Evolutionary conservation across 192 early-diverging fungal species (phyloP), one percentile per base, ranked within the genome.

Genomic region (Backusella parvicylindrica): DNA sequence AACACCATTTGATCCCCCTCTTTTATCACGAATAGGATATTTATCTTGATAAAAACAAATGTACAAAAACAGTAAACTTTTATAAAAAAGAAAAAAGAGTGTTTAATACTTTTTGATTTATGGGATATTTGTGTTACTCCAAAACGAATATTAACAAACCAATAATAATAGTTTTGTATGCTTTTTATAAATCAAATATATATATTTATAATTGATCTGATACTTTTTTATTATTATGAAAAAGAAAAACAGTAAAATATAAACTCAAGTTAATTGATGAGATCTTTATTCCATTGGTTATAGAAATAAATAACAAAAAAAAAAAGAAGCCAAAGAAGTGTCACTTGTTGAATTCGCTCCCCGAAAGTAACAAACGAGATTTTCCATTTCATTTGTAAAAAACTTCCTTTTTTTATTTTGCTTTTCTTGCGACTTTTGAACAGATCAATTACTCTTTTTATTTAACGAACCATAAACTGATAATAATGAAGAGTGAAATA

Each of bases 351-450:
- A 56, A 56, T 67, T 67, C 65, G n/a, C 33, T 67, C 33, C 33
- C 65, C 65, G 65, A 67, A 37, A 67, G 31, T 26, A 67, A n/a
- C 18, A 21, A 67, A 11, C 18, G 35, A 21, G 32, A 67, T 35
- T 67, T n/a, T 67, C 33, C 35, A 66, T 66, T 36, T 67, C 33
- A 23, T 67, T 67, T 67, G 65, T 67, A 67, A 67, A 67, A 67
- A 67, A 67, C 65, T 67, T 67, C 65, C 43, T 36, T 36, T 67
- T 67, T 67, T 67, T 67, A 35, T 36, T 6, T 0, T n/a, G n/a
- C n/a, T n/a, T 36, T 67, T 67, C 32, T 9, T 32, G 13, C 21
- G 65, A 21, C 33, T 66, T 49, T 37, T 18, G 6, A 49, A 18
- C 12, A 35, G 18, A 33, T 65, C n/a, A 13, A 18, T 32, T 31